Conservation (phyloP, 768 basidiomycete species). For the Tulasnella sp. region DNA sequence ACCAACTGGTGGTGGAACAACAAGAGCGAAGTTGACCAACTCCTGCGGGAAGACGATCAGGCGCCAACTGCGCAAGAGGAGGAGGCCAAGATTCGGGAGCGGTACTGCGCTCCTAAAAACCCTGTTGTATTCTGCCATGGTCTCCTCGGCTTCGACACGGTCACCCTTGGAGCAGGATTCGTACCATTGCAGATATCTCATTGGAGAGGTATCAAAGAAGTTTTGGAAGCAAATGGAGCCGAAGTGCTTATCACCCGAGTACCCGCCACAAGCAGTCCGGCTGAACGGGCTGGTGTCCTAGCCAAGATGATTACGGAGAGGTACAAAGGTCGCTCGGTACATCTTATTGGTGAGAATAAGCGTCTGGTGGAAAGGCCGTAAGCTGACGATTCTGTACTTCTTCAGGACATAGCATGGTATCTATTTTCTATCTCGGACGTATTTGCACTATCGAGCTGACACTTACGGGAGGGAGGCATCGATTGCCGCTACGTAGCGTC, state of each 20-base stretch:
- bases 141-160: conserved; percentile 84
- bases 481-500: conserved; percentile 91
- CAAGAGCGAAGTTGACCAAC: conserved; percentile 51
- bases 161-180: conserved; percentile 75
- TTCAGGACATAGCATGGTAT: conserved; percentile 76
- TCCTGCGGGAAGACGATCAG: conserved; percentile 60
- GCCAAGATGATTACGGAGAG: conserved; percentile 75
- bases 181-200: conserved; percentile 86
- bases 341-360: conserved; percentile 67
- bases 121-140: conserved; percentile 97
- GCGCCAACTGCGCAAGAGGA: conserved; percentile 55
- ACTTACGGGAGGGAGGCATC: conserved; percentile 72
- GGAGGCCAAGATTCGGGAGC: conserved; percentile 47
- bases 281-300: conserved; percentile 89
- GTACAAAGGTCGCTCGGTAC: conserved; percentile 82
- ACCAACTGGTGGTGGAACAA: conserved; percentile 58
- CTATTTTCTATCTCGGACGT: conserved; percentile 28
- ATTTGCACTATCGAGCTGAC: conserved; percentile 24
- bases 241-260: conserved; percentile 94
- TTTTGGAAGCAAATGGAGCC: conserved; percentile 81
- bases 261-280: conserved; percentile 86
- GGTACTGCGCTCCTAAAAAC: conserved; percentile 77
- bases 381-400: neutral
- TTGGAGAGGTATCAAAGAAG: conserved; percentile 96
- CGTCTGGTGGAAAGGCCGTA: conserved; percentile 41